Conservation (phyloP, 495 filamentous ascomycete species). For the Ramalina intermedia region DNA sequence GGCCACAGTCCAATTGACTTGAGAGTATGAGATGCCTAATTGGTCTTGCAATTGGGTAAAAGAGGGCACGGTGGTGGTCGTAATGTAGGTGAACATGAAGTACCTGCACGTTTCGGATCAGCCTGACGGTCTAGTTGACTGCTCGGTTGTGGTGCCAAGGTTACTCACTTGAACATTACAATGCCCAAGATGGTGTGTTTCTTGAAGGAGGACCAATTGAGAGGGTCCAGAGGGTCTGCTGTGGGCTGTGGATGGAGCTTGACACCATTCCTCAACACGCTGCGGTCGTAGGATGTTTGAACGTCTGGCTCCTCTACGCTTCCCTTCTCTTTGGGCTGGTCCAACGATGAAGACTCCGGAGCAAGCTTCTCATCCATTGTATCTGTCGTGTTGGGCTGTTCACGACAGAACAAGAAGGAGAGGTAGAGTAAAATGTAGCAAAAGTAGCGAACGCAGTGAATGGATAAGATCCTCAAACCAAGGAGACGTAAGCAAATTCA, state of each 20-base stretch:
- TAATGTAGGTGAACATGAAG: constrained; percentile 51
- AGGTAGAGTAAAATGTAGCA: background rate
- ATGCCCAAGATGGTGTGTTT: constrained; percentile 39
- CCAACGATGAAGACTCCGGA: constrained; percentile 10
- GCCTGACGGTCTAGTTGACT: background rate
- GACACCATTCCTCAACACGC: constrained; percentile 20
- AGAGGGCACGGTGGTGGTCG: constrained; percentile 45
- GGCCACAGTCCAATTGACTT: constrained; percentile 51
- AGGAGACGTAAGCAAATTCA: background rate
- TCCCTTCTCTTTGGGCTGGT: constrained; percentile 1
- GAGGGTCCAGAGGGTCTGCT: constrained; percentile 39
- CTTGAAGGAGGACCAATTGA: constrained; percentile 38
- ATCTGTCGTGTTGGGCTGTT: background rate
- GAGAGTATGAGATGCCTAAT: constrained; percentile 32
- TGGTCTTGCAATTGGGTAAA: constrained; percentile 37
- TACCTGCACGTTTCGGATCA: constrained; percentile 25
- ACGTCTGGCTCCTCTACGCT: background rate
- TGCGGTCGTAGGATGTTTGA: background rate
- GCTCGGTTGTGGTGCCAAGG: background rate
- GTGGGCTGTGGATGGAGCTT: constrained; percentile 36
- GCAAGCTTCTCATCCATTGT: background rate
- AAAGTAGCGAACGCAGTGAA: background rate
- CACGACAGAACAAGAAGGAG: background rate
- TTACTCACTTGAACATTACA: constrained; percentile 41
- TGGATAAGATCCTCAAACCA: background rate